phyloP scores from a whole-genome alignment of 2,329 filamentous ascomycete genomes.

The Lachnellula arida region DNA sequence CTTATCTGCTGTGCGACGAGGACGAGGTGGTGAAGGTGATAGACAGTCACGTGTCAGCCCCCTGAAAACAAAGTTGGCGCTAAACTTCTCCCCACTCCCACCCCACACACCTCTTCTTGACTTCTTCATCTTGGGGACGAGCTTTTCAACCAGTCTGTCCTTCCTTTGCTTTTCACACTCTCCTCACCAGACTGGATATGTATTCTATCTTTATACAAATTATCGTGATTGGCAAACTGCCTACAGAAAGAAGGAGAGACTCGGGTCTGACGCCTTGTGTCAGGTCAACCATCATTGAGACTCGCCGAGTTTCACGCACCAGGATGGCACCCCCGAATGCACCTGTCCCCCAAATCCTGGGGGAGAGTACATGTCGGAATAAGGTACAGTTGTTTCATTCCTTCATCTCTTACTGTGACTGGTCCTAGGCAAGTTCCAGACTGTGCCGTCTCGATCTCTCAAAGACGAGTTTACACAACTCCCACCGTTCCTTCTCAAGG shows the following conservation, averaged over 20 bases:
- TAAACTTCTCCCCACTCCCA: too few relatives aligned
- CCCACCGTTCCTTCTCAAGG: constrained; percentile 15
- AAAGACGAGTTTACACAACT: not conserved
- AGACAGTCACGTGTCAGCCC: too few relatives aligned
- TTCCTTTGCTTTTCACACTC: not conserved
- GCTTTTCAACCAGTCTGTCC: not conserved
- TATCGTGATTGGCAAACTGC: not conserved
- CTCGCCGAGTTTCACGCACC: not conserved
- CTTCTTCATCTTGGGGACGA: not conserved
- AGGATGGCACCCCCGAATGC: not conserved
- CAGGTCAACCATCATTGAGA: not conserved
- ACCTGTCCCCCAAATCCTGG: not conserved
- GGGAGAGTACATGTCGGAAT: not conserved
- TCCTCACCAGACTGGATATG: not conserved
- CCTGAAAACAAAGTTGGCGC: too few relatives aligned
- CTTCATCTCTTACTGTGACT: not conserved
- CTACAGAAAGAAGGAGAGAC: not conserved
- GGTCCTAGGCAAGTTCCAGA: not conserved
- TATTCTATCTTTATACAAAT: not conserved
- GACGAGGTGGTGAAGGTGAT: too few relatives aligned
- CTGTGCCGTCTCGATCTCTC: not conserved
- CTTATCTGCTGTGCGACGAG: not conserved
- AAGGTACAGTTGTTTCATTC: not conserved
- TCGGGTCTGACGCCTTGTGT: not conserved
- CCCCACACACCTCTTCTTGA: not conserved